Evolutionary conservation across 2,329 filamentous ascomycete species (phyloP).

Genomic region (Akanthomyces muscarius): DNA sequence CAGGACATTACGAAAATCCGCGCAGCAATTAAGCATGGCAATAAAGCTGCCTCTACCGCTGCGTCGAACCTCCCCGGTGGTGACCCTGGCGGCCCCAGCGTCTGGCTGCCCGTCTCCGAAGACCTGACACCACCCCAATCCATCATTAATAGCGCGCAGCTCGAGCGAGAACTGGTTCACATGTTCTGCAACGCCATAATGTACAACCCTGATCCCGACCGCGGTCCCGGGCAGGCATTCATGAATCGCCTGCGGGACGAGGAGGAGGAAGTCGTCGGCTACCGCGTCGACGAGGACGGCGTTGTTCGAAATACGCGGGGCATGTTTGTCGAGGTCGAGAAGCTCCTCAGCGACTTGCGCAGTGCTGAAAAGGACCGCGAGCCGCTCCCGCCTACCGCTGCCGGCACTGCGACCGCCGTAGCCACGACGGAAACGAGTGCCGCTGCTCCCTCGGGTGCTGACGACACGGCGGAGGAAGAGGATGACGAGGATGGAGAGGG

Average conservation of each 20-base stretch:
- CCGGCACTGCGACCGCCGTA: neutral
- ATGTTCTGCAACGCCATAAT: constrained; percentile 99
- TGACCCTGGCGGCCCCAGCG: constrained; percentile 51
- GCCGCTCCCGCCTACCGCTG: constrained; percentile 28
- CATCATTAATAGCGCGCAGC: constrained; percentile 88
- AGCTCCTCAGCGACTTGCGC: constrained; percentile 70
- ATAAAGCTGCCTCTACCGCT: constrained; percentile 57
- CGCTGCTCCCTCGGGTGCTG: constrained; percentile 21
- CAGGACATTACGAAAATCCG: constrained; percentile 77
- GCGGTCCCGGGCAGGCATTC: constrained; percentile 64
- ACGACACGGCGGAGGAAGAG: constrained; percentile 47
- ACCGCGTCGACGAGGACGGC: constrained; percentile 74
- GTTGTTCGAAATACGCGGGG: constrained; percentile 82
- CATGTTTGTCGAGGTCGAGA: constrained; percentile 87
- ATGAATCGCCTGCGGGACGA: constrained; percentile 42
- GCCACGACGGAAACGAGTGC: constrained; percentile 17
- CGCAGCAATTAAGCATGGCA: constrained; percentile 69
- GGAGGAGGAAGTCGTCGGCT: constrained; percentile 49
- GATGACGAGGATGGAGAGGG: constrained; percentile 42
- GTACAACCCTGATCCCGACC: constrained; percentile 85
- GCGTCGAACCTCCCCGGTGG: constrained; percentile 58
- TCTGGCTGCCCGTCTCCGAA: constrained; percentile 65
- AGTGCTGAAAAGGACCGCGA: constrained; percentile 61
- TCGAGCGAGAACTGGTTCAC: constrained; percentile 88
- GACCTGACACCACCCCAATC: constrained; percentile 81